Conservation (phyloP, 768 basidiomycete genomes). For the Hypholoma sublateritium region DNA sequence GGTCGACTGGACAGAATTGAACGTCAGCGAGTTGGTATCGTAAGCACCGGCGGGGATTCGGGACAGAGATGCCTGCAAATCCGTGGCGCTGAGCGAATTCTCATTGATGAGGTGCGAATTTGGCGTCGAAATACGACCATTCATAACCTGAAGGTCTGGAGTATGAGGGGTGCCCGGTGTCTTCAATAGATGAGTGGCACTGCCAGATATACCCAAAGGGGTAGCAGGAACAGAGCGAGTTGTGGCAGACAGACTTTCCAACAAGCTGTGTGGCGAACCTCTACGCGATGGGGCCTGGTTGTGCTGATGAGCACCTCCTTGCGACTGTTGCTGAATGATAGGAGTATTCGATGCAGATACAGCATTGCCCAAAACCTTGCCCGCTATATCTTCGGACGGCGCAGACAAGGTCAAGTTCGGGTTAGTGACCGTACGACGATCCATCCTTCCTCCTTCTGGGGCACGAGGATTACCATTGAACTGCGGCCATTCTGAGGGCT, state of each 20-base stretch:
- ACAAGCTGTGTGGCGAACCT: constrained; percentile 66
- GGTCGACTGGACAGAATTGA: constrained; percentile 48
- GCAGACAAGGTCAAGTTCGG: constrained; percentile 66
- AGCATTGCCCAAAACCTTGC: constrained; percentile 41
- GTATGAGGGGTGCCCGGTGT: constrained; percentile 69
- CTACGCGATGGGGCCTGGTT: constrained; percentile 62
- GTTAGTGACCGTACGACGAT: constrained; percentile 74
- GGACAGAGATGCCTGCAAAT: constrained; percentile 74
- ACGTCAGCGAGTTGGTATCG: constrained; percentile 53
- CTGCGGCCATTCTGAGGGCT: constrained; percentile 93
- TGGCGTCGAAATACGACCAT: constrained; percentile 58
- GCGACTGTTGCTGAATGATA: constrained; percentile 60
- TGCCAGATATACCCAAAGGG: constrained; percentile 60
- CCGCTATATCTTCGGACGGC: constrained; percentile 48
- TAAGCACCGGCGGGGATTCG: constrained; percentile 61
- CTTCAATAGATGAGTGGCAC: constrained; percentile 53
- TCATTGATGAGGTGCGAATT: constrained; percentile 51
- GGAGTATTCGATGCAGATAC: constrained; percentile 66
- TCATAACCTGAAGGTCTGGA: constrained; percentile 57
- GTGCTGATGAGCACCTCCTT: constrained; percentile 38
- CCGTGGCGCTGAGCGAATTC: constrained; percentile 45
- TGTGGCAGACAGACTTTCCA: constrained; percentile 59
- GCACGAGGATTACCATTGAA: constrained; percentile 66
- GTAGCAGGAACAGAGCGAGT: constrained; percentile 86
- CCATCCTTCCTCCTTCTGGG: constrained; percentile 58